Evolutionary conservation across 371 early-diverging fungal species (phyloP), one percentile per base, ranked within the genome.

Genomic region (Apophysomyces ossiformis): DNA sequence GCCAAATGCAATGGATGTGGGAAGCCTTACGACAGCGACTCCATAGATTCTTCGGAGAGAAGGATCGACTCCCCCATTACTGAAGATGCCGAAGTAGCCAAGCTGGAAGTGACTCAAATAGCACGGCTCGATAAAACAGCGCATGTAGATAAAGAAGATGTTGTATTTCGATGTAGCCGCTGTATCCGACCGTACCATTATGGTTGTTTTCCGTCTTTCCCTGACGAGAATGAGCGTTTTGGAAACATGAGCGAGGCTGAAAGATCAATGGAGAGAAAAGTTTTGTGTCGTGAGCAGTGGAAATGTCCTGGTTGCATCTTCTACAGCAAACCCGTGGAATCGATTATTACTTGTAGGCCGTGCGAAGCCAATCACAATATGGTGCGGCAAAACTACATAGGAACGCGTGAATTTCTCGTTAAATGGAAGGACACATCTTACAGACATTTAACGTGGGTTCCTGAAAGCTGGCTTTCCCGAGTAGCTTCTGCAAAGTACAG

Each of bases 371-470:
- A 44, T 21, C 6, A 5, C 12, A 18, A 39, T 16, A 57, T 18
- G 9, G 21, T 21, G n/a, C 57, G 44, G 7, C 54, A 61, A 36
- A 50, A 6, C 58, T 0, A 63, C 12, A 4, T 58, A 65, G 16
- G 58, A 58, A 37, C 65, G 12, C 11, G 50, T 46, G 16, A 74
- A 41, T 61, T 63, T 21, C 66, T 84, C 6, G 69, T 90, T 56
- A 87, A 87, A 46, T 90, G 89, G 89, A 76, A 77, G 58, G 70
- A 66, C 8, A 45, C 68, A 37, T 85, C 88, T 1, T 87, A 85
- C 61, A 75, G 86, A 12, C 84, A 86, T 60, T 61, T 83, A 6
- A 69, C 69, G 15, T 90, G 90, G 90, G 88, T 88, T 7, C 71
- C 85, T n/a, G 65, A 67, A 8, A 69, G 65, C 37, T 87, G 86